These are phyloP conservation scores for Fistulifera pelliculosa DNA, from an alignment of 108 stramenopile species.

Conservation along the genomic window DNA sequence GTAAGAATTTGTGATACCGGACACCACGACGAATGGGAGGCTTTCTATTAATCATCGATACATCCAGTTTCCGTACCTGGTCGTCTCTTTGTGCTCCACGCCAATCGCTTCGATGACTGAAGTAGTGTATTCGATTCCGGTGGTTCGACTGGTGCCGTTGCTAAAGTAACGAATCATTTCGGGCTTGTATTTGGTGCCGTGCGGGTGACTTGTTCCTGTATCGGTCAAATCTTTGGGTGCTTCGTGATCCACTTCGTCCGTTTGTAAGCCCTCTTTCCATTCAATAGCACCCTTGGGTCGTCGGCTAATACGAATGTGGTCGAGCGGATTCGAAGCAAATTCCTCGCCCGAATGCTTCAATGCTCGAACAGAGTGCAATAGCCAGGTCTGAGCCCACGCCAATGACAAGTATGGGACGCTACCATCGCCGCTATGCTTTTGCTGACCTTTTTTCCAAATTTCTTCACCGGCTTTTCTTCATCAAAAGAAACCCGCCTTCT, in stretches of 20 bases:
- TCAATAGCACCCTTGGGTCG: conserved; percentile 66
- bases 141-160: conserved; percentile 48
- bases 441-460: conserved; percentile 22
- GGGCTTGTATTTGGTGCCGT: conserved; percentile 83
- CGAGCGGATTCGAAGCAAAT: conserved; percentile 47
- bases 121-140: conserved; percentile 79
- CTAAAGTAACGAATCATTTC: conserved; percentile 70
- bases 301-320: conserved; percentile 60
- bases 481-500: conserved; percentile 24
- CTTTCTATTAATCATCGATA: neutral
- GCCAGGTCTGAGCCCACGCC: conserved; percentile 80
- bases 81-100: conserved; percentile 87
- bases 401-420: conserved; percentile 74
- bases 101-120: conserved; percentile 82
- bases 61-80: conserved; percentile 31
- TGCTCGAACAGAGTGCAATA: conserved; percentile 72
- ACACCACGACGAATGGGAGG: too few relatives aligned
- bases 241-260: conserved; percentile 13
- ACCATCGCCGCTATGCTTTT: conserved; percentile 76
- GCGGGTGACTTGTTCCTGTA: conserved; percentile 65
- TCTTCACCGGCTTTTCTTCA: conserved; percentile 41
- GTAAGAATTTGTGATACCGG: too few relatives aligned
- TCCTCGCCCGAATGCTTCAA: conserved; percentile 43
- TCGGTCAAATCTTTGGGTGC: conserved; percentile 26
- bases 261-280: conserved; percentile 55